These are phyloP conservation scores for Solanum dulcamara DNA, from an alignment of 257 asterid species.

Conservation along the genomic window DNA sequence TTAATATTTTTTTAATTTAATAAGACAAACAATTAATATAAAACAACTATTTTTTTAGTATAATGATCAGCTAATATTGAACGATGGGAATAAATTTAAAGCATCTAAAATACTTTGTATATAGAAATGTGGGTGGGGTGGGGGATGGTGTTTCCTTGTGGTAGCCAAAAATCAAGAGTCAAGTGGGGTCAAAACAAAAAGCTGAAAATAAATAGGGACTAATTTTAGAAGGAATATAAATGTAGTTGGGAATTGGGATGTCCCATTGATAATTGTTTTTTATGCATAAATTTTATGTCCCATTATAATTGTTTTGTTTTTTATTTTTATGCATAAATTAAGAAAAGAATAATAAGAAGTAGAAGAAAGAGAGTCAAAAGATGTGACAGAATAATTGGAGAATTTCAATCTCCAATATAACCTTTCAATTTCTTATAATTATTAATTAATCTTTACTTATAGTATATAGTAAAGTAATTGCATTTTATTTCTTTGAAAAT, in stretches of 20 bases:
- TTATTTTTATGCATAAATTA: background rate
- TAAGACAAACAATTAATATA: no score
- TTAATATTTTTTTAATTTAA: no score
- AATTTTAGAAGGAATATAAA: constrained; percentile 48
- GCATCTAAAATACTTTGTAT: background rate
- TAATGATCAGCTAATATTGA: no score
- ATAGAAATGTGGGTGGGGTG: background rate
- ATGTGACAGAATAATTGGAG: constrained; percentile 43
- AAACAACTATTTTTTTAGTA: no score
- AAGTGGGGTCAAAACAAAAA: constrained; percentile 49
- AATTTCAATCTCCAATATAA: constrained; percentile 60
- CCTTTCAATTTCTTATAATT: constrained; percentile 2
- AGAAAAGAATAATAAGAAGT: background rate
- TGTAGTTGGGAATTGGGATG: constrained; percentile 46
- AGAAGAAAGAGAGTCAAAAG: constrained; percentile 19
- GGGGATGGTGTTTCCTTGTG: background rate
- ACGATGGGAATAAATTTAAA: no score
- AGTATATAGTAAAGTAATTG: background rate
- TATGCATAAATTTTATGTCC: constrained; percentile 24
- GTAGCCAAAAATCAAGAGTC: background rate
- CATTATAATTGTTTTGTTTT: constrained; percentile 30
- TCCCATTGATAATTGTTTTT: constrained; percentile 39
- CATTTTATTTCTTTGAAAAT: background rate
- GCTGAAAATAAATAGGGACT: constrained; percentile 11
- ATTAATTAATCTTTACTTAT: background rate